phyloP scores from a whole-genome alignment of 148 eudicot species.

The Pouteria glomerata region DNA sequence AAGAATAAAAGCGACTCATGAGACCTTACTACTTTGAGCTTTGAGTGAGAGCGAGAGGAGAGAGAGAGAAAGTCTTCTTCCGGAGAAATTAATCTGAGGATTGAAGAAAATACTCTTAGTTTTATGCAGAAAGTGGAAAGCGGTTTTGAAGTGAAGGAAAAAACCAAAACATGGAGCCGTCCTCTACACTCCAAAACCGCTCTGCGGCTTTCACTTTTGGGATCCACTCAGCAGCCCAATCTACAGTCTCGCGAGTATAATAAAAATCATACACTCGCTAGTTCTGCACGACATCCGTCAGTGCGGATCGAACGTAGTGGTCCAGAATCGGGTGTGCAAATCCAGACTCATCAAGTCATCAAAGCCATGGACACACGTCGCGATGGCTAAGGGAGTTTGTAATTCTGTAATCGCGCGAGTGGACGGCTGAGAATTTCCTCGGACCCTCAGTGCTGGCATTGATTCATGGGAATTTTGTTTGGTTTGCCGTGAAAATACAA shows the following conservation, averaged over 20 bases:
- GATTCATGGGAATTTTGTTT: neutral
- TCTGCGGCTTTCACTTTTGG: neutral
- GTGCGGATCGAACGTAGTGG: neutral
- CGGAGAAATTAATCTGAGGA: neutral
- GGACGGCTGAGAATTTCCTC: neutral
- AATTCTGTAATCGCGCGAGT: neutral
- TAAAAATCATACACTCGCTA: neutral
- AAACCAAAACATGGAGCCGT: neutral
- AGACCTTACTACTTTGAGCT: constrained; percentile 17
- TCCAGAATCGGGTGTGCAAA: neutral
- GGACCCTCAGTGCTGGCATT: neutral
- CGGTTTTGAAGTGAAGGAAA: neutral
- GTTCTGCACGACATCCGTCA: neutral
- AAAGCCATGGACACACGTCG: neutral
- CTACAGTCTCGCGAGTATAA: neutral
- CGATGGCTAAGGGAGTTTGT: neutral
- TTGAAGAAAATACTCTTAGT: neutral
- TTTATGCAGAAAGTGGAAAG: neutral
- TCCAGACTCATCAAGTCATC: neutral
- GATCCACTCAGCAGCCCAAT: neutral
- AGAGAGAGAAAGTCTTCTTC: neutral
- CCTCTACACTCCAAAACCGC: neutral
- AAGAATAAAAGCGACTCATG: neutral
- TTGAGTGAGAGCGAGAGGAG: neutral
- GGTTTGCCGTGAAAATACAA: too few relatives aligned